A percentile compares a stretch with the other conserved stretches of the same genome.
phyloP scores from a whole-genome alignment of 2,329 filamentous ascomycete species.

The Dendryphion nanum region DNA sequence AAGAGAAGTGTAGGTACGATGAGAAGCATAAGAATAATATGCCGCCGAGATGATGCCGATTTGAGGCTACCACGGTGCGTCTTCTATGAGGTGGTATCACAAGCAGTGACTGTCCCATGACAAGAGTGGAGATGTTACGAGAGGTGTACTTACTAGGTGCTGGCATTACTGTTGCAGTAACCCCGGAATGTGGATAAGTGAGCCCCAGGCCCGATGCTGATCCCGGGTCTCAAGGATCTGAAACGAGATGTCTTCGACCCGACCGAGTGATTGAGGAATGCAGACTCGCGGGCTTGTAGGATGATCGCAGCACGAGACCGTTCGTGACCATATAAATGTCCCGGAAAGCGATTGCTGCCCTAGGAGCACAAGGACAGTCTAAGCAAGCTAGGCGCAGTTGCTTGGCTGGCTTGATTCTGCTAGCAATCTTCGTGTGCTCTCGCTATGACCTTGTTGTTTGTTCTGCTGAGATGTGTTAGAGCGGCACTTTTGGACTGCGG shows the following conservation, averaged over 20 bases:
- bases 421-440: constrained; percentile 29
- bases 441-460: constrained; percentile 25
- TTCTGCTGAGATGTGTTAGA: constrained; percentile 33
- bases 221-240: constrained; percentile 36
- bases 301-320: constrained; percentile 39
- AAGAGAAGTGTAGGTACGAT: constrained; percentile 13
- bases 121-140: constrained; percentile 29
- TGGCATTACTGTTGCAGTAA: constrained; percentile 41
- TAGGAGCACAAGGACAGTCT: constrained; percentile 29
- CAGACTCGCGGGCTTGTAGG: constrained; percentile 26
- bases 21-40: constrained; percentile 3
- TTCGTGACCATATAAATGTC: constrained; percentile 37
- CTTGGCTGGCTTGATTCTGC: constrained; percentile 26
- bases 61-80: background rate
- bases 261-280: constrained; percentile 37
- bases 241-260: constrained; percentile 36
- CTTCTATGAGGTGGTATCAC: background rate
- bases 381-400: constrained; percentile 32
- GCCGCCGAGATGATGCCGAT: background rate
- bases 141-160: constrained; percentile 39
- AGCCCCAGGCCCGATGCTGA: constrained; percentile 33
- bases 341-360: constrained; percentile 31
- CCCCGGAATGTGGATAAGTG: constrained; percentile 34
- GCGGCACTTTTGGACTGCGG: constrained; percentile 11
- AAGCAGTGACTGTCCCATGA: constrained; percentile 29